Evolutionary conservation across 306 rosid species (phyloP).

Genomic region (Malus sieversii): DNA sequence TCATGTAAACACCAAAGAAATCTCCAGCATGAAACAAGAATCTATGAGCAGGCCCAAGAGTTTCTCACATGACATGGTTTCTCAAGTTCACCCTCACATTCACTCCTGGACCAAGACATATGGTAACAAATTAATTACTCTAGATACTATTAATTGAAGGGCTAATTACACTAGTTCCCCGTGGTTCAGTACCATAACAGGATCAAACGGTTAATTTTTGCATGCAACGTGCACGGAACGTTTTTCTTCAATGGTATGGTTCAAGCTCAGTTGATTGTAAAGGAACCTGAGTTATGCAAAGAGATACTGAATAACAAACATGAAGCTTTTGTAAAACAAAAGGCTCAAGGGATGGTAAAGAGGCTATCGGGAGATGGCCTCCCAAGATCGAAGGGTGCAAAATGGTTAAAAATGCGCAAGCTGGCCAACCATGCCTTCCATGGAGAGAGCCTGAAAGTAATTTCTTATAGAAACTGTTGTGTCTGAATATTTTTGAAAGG

Average conservation of each 20-base stretch:
- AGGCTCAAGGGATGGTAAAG: not conserved
- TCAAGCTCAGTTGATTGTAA: not conserved
- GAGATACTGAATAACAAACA: not conserved
- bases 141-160: no score
- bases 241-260: conserved; percentile 4
- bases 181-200: not conserved
- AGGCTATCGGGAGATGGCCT: conserved; percentile 2
- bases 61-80: not conserved
- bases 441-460: no score
- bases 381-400: not conserved
- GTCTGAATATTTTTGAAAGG: no score
- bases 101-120: not conserved
- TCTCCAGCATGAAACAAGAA: not conserved
- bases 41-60: not conserved
- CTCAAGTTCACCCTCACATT: not conserved
- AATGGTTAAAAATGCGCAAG: not conserved
- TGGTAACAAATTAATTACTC: not conserved
- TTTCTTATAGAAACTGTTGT: no score
- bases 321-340: not conserved
- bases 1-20: no score
- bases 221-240: not conserved
- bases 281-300: not conserved
- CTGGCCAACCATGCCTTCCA: no score
- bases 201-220: not conserved
- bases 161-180: not conserved